Evolutionary conservation across 2,329 filamentous ascomycete genomes (phyloP), one percentile per base, ranked within the genome.

Genomic region (Phialophora macrospora): DNA sequence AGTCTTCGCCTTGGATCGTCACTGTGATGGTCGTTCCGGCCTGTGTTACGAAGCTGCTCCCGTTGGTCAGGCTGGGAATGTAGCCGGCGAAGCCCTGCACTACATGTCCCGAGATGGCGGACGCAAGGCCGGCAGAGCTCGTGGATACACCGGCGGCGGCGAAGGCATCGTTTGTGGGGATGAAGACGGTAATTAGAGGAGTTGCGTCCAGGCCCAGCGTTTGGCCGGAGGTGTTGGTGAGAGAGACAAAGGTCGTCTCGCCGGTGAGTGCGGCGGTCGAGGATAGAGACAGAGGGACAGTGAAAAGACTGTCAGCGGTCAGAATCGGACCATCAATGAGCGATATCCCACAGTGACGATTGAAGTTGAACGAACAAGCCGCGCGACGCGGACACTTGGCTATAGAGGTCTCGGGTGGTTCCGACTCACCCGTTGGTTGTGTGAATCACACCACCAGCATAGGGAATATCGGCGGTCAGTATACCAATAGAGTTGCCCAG

Each of bases 101-200:
- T 17, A 60, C 57, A 12, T 60, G 57, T 9, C 26, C 57, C 17
- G 57, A 46, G 11, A 60, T 22, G 28, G 51, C 22, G 24, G 57
- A 60, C 34, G 30, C 24, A 46, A 52, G 22, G 12, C 48, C 32
- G 30, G 26, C 38, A 46, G 57, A 52, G 9, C 41, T n/a, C 1
- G 44, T 30, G n/a, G 44, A 38, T 49, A 60, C 38, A 28, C 38
- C 38, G 22, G 57, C 41, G 26, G 44, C 57, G 28, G 57, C 26
- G 46, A 60, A 60, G 30, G 57, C 57, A 2, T 52, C 41, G 32
- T 60, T 60, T 14, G 44, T 51, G 44, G 57, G 57, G 26, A 60
- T 60, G 32, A 60, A 60, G 26, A 38, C 57, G 20, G 57, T 60
- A 48, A 60, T 60, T 17, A 60, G 57, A 28, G 57, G 57, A 6